Evolutionary conservation across 169 alveolate genomes (phyloP).

Genomic region (Amoebophrya sp.): DNA sequence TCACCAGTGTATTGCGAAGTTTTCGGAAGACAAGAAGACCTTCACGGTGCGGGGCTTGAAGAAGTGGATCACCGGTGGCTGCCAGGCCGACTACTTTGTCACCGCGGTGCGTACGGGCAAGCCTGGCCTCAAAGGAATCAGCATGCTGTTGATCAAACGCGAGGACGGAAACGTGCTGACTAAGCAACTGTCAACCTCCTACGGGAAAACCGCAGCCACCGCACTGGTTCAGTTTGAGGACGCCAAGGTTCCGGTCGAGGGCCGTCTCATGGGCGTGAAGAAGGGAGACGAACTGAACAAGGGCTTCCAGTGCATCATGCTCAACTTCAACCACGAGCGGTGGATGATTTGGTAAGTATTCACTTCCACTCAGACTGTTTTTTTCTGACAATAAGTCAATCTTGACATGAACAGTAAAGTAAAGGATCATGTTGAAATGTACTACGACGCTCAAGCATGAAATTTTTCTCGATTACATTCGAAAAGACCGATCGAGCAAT

Average conservation of each 20-base stretch:
- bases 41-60: slow-evolving; percentile 44
- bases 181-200: slow-evolving; percentile 26
- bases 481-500: too few species aligned
- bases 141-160: slow-evolving; percentile 34
- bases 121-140: slow-evolving; percentile 36
- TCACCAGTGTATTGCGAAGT: neutral
- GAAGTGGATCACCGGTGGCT: slow-evolving; percentile 54
- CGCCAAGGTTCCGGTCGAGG: slow-evolving; percentile 40
- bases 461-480: too few species aligned
- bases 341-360: slow-evolving; percentile 36
- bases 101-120: slow-evolving; percentile 52
- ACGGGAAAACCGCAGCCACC: slow-evolving; percentile 29
- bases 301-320: slow-evolving; percentile 44
- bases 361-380: too few species aligned
- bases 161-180: slow-evolving; percentile 38
- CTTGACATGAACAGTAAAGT: too few species aligned
- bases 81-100: slow-evolving; percentile 44
- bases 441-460: too few species aligned
- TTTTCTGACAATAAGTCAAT: too few species aligned
- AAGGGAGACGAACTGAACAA: slow-evolving; percentile 29
- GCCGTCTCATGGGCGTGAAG: slow-evolving; percentile 31
- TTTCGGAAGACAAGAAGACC: neutral
- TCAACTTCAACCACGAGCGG: slow-evolving; percentile 48
- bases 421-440: too few species aligned
- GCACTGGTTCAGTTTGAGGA: slow-evolving; percentile 38